Evolutionary conservation across 148 eudicot species (phyloP).

Genomic region (Drosera capensis): DNA sequence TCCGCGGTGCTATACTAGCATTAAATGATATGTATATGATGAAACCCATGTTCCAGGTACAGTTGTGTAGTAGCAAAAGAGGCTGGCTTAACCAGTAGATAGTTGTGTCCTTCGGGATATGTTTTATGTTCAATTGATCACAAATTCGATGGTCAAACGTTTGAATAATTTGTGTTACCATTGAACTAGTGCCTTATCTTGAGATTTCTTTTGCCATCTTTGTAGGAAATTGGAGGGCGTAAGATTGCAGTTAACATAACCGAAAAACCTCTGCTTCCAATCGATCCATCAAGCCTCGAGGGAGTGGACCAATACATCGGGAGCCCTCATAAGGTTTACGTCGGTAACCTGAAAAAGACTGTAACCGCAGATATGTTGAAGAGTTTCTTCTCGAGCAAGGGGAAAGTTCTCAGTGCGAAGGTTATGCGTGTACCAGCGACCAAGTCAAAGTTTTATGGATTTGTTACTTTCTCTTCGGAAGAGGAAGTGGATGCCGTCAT

Average conservation of each 20-base stretch:
- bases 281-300: constrained; percentile 29
- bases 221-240: constrained; percentile 83
- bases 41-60: no score
- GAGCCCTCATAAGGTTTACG: constrained; percentile 79
- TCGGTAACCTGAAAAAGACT: constrained; percentile 83
- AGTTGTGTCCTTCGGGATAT: no score
- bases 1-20: no score
- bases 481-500: constrained; percentile 80
- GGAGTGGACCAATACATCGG: constrained; percentile 67
- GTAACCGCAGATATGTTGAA: constrained; percentile 62
- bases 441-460: constrained; percentile 77
- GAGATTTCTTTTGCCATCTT: no score
- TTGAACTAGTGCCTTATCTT: no score
- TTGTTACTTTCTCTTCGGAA: constrained; percentile 83
- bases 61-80: no score
- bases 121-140: no score
- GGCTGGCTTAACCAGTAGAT: no score
- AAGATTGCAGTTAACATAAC: constrained; percentile 77
- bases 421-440: constrained; percentile 81
- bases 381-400: constrained; percentile 66
- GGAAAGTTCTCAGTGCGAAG: constrained; percentile 75
- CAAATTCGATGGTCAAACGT: no score
- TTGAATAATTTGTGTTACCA: no score
- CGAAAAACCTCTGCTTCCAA: constrained; percentile 52
- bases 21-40: no score